These are phyloP conservation scores for Mucor lusitanicus DNA, from an alignment of 371 early-diverging fungal genomes.

Conservation along the genomic window DNA sequence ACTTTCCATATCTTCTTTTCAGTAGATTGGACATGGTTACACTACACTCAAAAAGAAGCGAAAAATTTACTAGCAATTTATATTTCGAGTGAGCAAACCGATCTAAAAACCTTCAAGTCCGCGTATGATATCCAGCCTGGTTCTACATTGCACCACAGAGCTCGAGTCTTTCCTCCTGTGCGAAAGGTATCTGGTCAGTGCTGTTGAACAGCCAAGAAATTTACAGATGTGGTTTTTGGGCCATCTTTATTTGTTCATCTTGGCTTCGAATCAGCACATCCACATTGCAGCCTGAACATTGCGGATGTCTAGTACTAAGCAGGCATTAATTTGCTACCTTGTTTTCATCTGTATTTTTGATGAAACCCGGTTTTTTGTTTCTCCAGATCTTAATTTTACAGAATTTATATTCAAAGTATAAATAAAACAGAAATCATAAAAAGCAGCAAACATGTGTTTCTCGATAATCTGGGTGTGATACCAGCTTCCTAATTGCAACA, in stretches of 20 bases:
- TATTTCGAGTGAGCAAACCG: not conserved
- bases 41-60: not conserved
- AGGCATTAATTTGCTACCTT: not conserved
- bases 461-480: not conserved
- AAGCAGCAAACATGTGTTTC: not conserved
- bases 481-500: not conserved
- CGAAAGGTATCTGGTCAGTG: not conserved
- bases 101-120: constrained; percentile 6
- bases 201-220: not conserved
- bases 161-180: not conserved
- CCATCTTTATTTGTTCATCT: not conserved
- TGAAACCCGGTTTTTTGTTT: not conserved
- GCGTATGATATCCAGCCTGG: not conserved
- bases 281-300: not conserved
- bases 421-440: constrained; percentile 2
- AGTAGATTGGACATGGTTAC: constrained; percentile 15
- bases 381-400: not conserved
- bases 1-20: constrained; percentile 21
- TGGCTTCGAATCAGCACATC: not conserved
- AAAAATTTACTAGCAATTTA: constrained; percentile 3
- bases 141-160: constrained; percentile 6
- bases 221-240: not conserved
- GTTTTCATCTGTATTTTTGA: not conserved
- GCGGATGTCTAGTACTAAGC: not conserved
- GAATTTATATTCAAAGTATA: not conserved